Evolutionary conservation across 495 filamentous ascomycete genomes (phyloP).

Genomic region (Neurospora sp.): DNA sequence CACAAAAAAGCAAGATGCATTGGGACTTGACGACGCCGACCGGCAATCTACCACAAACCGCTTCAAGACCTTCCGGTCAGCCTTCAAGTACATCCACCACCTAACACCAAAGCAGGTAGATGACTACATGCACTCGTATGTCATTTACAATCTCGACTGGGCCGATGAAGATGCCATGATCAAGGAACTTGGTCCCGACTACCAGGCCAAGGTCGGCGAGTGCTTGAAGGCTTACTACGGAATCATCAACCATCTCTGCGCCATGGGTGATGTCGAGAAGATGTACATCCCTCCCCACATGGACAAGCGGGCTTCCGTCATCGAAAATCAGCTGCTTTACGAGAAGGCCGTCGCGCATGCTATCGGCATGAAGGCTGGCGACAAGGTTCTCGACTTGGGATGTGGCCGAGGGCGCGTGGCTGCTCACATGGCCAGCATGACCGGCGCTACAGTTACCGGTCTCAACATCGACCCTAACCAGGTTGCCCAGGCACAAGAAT

Average conservation of each 20-base stretch:
- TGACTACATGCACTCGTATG: constrained; percentile 57
- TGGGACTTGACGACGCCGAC: constrained; percentile 17
- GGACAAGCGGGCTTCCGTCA: constrained; percentile 44
- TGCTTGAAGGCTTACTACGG: constrained; percentile 53
- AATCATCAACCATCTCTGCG: constrained; percentile 55
- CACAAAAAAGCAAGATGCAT: background rate
- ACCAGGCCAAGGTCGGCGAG: constrained; percentile 49
- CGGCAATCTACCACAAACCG: constrained; percentile 44
- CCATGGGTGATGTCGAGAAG: constrained; percentile 57
- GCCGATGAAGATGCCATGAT: constrained; percentile 48
- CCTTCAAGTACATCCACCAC: constrained; percentile 47
- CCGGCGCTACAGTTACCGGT: constrained; percentile 47
- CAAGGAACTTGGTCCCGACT: constrained; percentile 45
- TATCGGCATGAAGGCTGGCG: constrained; percentile 40
- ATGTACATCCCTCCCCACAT: constrained; percentile 60
- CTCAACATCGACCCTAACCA: constrained; percentile 56
- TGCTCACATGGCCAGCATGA: constrained; percentile 48
- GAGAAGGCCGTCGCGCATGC: constrained; percentile 47
- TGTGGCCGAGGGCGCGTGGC: constrained; percentile 53
- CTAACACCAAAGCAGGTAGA: constrained; percentile 50
- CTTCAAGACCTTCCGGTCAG: constrained; percentile 43
- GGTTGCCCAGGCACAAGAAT: constrained; percentile 44
- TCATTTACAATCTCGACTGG: constrained; percentile 60
- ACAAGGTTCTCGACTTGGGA: constrained; percentile 48
- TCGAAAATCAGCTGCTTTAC: constrained; percentile 47